Conservation (phyloP, 148 eudicot species). For the Fallopia convolvulus region DNA sequence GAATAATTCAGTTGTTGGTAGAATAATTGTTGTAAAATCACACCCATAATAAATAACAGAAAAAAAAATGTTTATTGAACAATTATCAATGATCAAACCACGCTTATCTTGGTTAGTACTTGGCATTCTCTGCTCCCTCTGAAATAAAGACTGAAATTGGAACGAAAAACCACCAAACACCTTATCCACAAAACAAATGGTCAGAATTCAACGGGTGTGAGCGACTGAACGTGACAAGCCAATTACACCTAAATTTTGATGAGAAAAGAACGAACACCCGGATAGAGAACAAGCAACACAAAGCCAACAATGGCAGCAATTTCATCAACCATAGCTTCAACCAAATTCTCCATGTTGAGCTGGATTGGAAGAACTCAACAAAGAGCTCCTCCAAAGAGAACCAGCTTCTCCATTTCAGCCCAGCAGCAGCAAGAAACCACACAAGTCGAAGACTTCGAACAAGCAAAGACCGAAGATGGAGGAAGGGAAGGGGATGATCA, state of each 20-base stretch:
- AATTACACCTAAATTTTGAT: neutral
- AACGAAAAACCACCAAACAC: neutral
- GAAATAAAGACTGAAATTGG: neutral
- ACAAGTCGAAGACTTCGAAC: conserved; percentile 26
- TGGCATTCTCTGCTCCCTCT: neutral
- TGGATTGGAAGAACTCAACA: conserved; percentile 21
- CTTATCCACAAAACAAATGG: conserved; percentile 38
- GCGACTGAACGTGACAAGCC: conserved; percentile 7
- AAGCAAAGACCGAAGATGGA: conserved; percentile 7
- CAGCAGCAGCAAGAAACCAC: conserved; percentile 35
- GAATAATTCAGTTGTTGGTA: too few species aligned
- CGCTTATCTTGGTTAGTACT: neutral
- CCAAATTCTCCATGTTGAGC: conserved; percentile 37
- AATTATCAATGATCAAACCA: neutral
- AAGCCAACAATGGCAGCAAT: conserved; percentile 38
- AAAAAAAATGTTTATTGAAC: too few species aligned
- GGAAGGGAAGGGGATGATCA: conserved; percentile 17
- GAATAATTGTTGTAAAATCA: too few species aligned
- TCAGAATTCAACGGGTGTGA: conserved; percentile 9
- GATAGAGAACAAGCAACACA: conserved; percentile 17
- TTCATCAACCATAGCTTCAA: conserved; percentile 49
- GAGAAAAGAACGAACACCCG: conserved; percentile 1
- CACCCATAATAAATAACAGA: too few species aligned
- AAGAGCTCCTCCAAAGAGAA: conserved; percentile 16
- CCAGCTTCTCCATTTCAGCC: conserved; percentile 33